phyloP scores from a whole-genome alignment of 176 grass and related monocot genomes.

The Oryza glaberrima region DNA sequence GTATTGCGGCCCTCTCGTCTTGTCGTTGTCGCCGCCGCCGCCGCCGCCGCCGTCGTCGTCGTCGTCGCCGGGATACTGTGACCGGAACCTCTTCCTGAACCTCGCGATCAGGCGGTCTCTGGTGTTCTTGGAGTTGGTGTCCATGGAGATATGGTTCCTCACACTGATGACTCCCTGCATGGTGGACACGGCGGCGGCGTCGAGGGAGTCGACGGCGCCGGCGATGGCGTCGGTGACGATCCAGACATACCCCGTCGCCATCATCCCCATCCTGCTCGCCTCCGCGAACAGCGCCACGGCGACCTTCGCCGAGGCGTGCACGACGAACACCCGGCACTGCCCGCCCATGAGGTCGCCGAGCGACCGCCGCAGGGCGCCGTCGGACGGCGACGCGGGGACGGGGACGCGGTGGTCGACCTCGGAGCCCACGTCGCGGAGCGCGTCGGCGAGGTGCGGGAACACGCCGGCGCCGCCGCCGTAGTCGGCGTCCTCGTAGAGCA shows the following conservation, averaged over 20 bases:
- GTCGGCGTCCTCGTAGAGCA: slow-evolving; percentile 14
- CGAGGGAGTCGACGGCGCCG: not conserved
- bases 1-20: not conserved
- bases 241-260: not conserved
- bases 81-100: not conserved
- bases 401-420: not conserved
- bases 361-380: not conserved
- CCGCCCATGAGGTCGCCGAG: not conserved
- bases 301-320: not conserved
- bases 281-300: not conserved
- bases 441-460: not conserved
- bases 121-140: not conserved
- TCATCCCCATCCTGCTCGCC: not conserved
- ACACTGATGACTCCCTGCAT: not conserved
- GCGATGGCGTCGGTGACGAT: slow-evolving; percentile 4
- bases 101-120: not conserved
- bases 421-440: not conserved
- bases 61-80: not conserved
- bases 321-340: slow-evolving; percentile 7
- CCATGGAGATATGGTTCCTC: not conserved
- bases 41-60: not conserved
- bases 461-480: not conserved
- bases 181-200: not conserved
- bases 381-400: not conserved
- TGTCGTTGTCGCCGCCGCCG: not conserved